Evolutionary conservation across 2,329 filamentous ascomycete genomes (phyloP).

Genomic region (Meredithiella fracta): DNA sequence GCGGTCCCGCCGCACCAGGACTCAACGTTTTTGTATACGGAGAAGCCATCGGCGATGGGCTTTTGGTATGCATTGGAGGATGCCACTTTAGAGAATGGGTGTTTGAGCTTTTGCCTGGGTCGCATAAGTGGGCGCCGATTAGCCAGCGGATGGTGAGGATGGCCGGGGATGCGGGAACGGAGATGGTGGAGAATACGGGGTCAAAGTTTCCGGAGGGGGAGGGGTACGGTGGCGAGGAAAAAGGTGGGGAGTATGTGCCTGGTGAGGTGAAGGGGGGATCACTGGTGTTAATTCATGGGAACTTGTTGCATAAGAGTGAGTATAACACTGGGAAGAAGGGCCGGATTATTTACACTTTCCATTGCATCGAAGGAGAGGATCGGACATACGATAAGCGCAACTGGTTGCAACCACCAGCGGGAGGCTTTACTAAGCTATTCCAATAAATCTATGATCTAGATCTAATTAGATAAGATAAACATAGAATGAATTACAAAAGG

Average conservation of each 20-base stretch:
- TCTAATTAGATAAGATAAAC: background rate
- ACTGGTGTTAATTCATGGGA: conserved; percentile 87
- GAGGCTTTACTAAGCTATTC: conserved; percentile 60
- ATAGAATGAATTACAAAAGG: background rate
- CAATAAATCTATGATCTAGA: conserved; percentile 17
- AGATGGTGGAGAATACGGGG: conserved; percentile 55
- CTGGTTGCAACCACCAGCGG: conserved; percentile 75
- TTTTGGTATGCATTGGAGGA: conserved; percentile 98
- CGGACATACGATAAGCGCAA: conserved; percentile 69
- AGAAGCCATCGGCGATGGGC: conserved; percentile 75
- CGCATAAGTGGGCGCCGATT: conserved; percentile 58
- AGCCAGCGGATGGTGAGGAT: conserved; percentile 59
- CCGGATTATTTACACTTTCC: conserved; percentile 92
- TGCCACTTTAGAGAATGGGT: conserved; percentile 71
- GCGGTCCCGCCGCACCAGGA: conserved; percentile 87
- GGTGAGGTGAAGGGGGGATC: conserved; percentile 84
- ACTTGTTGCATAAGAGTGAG: conserved; percentile 90
- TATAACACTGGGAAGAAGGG: conserved; percentile 75
- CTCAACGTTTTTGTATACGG: conserved; percentile 79
- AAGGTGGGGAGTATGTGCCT: conserved; percentile 46
- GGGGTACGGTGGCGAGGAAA: conserved; percentile 26
- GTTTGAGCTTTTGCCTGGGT: conserved; percentile 73
- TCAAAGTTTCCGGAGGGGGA: conserved; percentile 41
- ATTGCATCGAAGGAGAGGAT: conserved; percentile 72
- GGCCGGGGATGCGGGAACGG: conserved; percentile 37